phyloP scores from a whole-genome alignment of 192 early-diverging fungal species.

The Umbelopsis vinacea region DNA sequence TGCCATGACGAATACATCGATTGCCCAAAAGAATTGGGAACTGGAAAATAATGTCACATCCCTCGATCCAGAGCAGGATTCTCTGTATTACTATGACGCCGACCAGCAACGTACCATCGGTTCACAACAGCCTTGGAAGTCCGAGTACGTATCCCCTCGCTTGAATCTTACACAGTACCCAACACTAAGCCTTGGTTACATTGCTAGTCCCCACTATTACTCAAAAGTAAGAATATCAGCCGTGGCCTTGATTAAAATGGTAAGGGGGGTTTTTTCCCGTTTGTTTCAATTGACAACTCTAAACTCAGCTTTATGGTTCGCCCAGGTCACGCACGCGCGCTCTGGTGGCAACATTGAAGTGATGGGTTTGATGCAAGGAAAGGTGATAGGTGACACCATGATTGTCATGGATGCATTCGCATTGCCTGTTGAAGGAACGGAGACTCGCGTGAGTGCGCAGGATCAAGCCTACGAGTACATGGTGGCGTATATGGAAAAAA shows the following conservation, averaged over 20 bases:
- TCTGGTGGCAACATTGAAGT: slow-evolving; percentile 96
- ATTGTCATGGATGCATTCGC: slow-evolving; percentile 97
- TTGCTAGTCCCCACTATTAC: slow-evolving; percentile 82
- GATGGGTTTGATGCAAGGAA: slow-evolving; percentile 99
- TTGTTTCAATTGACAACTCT: background rate
- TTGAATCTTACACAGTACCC: too few relatives aligned
- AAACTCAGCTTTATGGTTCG: background rate
- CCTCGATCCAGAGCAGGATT: slow-evolving; percentile 68
- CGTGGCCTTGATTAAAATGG: slow-evolving; percentile 98
- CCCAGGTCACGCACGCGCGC: slow-evolving; percentile 93
- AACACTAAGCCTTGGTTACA: too few relatives aligned
- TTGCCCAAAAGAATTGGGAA: slow-evolving; percentile 61
- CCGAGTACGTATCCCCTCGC: slow-evolving; percentile 57
- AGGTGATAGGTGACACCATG: slow-evolving; percentile 85
- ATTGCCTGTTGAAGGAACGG: slow-evolving; percentile 97
- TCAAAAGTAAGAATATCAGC: slow-evolving; percentile 91
- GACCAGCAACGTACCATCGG: slow-evolving; percentile 64
- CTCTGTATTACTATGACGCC: slow-evolving; percentile 82
- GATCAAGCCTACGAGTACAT: slow-evolving; percentile 97
- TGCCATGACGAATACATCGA: slow-evolving; percentile 48
- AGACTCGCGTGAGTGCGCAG: slow-evolving; percentile 94
- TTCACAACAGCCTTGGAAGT: slow-evolving; percentile 80
- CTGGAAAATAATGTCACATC: slow-evolving; percentile 80
- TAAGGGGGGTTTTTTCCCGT: slow-evolving; percentile 29
- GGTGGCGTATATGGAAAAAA: slow-evolving; percentile 88